Evolutionary conservation across 306 rosid species (phyloP).

Genomic region (Rosa chinensis): DNA sequence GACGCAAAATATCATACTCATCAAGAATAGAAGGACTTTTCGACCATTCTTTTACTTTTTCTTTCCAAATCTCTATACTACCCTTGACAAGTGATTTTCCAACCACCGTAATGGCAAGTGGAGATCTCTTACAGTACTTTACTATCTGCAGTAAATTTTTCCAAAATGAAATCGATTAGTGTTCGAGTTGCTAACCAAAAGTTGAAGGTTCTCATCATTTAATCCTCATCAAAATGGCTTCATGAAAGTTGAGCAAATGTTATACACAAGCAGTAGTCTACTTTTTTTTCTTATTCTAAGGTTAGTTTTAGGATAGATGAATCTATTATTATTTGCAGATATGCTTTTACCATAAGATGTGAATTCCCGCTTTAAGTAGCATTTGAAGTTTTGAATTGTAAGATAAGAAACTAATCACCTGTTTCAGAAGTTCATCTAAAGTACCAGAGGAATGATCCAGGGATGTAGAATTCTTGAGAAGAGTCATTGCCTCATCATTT

Average conservation of each 20-base stretch:
- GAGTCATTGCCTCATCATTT: conserved; percentile 29
- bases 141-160: conserved; percentile 37
- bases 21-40: conserved; percentile 28
- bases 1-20: conserved; percentile 13
- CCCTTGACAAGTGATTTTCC: conserved; percentile 35
- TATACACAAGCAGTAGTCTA: background rate
- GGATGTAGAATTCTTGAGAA: conserved; percentile 39
- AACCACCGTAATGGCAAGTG: conserved; percentile 41
- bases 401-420: conserved; percentile 36
- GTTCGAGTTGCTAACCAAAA: background rate
- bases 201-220: background rate
- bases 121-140: conserved; percentile 38
- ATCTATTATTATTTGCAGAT: background rate
- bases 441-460: conserved; percentile 15
- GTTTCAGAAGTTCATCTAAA: conserved; percentile 26
- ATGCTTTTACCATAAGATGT: background rate
- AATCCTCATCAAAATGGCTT: background rate
- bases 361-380: background rate
- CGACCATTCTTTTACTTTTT: conserved; percentile 19
- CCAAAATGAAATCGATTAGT: background rate
- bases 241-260: background rate
- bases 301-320: background rate
- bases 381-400: conserved; percentile 13
- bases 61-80: conserved; percentile 23
- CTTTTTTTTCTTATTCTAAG: background rate